Evolutionary conservation across 1,284 basidiomycete species (phyloP).

Genomic region (Trametes polyzona): DNA sequence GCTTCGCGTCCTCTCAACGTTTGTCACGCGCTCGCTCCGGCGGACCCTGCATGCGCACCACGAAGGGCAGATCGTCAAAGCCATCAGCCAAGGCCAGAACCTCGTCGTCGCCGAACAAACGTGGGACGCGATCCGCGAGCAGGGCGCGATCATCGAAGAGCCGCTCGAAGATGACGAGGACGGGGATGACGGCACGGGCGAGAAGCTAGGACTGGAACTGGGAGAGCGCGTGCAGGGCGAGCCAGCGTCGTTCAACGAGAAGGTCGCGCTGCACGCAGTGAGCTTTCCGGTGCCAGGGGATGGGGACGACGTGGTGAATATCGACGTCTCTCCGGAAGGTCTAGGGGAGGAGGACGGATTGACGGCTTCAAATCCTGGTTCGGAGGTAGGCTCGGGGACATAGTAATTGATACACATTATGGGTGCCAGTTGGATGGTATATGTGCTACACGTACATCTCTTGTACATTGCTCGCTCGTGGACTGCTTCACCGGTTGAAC

Average conservation of each 20-base stretch:
- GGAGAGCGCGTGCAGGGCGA: slow-evolving; percentile 30
- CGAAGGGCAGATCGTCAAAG: slow-evolving; percentile 75
- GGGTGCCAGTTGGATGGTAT: slow-evolving; percentile 24
- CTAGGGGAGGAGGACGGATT: background rate
- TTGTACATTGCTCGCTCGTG: slow-evolving; percentile 7
- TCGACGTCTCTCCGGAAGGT: slow-evolving; percentile 11
- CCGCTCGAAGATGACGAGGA: slow-evolving; percentile 45
- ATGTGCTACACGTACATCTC: slow-evolving; percentile 19
- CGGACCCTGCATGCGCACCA: slow-evolving; percentile 72
- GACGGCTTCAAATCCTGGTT: slow-evolving; percentile 7
- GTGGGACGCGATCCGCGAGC: slow-evolving; percentile 58
- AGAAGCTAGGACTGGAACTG: slow-evolving; percentile 27
- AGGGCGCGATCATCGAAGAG: slow-evolving; percentile 73
- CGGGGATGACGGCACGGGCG: slow-evolving; percentile 8
- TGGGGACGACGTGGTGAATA: slow-evolving; percentile 11
- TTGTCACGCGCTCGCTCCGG: slow-evolving; percentile 79
- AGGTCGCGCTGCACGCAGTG: slow-evolving; percentile 18
- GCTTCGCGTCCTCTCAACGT: slow-evolving; percentile 70
- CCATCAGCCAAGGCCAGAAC: slow-evolving; percentile 72
- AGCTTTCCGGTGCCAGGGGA: background rate
- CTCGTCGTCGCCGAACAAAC: slow-evolving; percentile 60
- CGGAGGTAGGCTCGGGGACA: slow-evolving; percentile 20
- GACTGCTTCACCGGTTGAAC: slow-evolving; percentile 18
- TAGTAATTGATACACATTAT: slow-evolving; percentile 1
- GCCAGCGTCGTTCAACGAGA: slow-evolving; percentile 33